Percentiles rank a stretch among this genome's conserved stretches.
Conservation (phyloP, 208 protist genomes). For the Trichomonas gallinae region DNA sequence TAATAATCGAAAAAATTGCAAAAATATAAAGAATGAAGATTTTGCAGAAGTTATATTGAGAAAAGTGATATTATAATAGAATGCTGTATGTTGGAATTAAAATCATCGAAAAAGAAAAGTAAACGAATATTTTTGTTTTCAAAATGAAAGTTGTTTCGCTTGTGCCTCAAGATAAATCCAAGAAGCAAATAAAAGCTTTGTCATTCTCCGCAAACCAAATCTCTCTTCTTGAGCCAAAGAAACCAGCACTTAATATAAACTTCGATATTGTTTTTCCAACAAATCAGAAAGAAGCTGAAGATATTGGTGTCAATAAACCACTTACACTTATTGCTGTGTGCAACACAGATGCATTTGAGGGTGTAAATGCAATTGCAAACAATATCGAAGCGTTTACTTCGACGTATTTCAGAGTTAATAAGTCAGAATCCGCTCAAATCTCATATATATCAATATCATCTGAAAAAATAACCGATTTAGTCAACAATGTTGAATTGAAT, state of each 20-base stretch:
- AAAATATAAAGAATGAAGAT: no score
- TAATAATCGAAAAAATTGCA: no score
- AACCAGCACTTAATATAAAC: neutral
- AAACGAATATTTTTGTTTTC: no score
- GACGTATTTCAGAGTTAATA: neutral
- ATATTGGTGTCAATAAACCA: neutral
- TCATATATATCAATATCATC: neutral
- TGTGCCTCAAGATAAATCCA: neutral
- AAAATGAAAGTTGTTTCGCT: neutral
- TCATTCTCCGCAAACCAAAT: neutral
- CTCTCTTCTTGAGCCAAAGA: neutral
- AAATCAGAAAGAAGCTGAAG: neutral
- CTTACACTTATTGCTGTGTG: neutral
- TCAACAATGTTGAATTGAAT: neutral
- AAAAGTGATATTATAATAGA: no score
- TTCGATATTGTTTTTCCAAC: neutral
- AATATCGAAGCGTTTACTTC: neutral
- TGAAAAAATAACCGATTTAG: neutral
- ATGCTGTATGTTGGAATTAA: no score
- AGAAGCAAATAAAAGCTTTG: neutral
- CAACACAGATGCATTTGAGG: neutral
- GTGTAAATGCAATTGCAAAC: neutral
- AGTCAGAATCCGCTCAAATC: neutral
- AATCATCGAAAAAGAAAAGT: no score
- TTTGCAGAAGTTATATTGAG: no score